Evolutionary conservation across 1,284 basidiomycete genomes (phyloP), one percentile per base, ranked within the genome.

Genomic region (Ganoderma lucidum): DNA sequence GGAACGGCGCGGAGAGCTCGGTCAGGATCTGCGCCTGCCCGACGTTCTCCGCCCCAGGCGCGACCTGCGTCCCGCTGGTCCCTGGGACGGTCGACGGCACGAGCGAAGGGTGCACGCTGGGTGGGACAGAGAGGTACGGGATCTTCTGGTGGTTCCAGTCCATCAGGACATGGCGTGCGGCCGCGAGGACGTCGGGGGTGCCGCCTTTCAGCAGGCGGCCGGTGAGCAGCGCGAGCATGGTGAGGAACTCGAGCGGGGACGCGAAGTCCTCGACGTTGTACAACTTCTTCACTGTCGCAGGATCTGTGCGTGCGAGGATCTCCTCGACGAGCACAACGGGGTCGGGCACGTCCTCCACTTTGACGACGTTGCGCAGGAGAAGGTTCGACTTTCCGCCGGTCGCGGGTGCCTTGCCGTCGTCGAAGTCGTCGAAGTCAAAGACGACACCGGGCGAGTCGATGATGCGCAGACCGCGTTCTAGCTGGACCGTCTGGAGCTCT

Each of bases 121-220:
- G 97, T 2, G 96, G 95, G 1, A 84, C 80, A 1, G 95, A 95
- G 81, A 87, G 94, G 82, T 96, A 99, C 0, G 93, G 92, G 35
- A 99, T 98, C 78, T 96, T 96, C 76, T 98, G 96, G 72, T 95
- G 90, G 78, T 99, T 99, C 97, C 97, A 99, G 79, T 99, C 97
- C 61, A 87, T 89, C 4, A 99, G 81, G n/a, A 99, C 87, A 17
- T 92, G 90, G 39, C 95, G 90, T 0, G 96, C 96, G 0, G 95
- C 89, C 0, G 92, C 87, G 60, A 93, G 89, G 23, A 97, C 80
- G 80, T 99, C 96, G 0, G 97, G 96, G 2, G 96, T 93, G 67
- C 97, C 97, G 41, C 97, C 97, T 90, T 94, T 71, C 19, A 39
- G 8, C 4, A 98, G 84, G 53, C 94, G 87, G 10, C 97, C 97